Conservation (phyloP, 148 eudicot species). For the Rhododendron griersonianum region DNA sequence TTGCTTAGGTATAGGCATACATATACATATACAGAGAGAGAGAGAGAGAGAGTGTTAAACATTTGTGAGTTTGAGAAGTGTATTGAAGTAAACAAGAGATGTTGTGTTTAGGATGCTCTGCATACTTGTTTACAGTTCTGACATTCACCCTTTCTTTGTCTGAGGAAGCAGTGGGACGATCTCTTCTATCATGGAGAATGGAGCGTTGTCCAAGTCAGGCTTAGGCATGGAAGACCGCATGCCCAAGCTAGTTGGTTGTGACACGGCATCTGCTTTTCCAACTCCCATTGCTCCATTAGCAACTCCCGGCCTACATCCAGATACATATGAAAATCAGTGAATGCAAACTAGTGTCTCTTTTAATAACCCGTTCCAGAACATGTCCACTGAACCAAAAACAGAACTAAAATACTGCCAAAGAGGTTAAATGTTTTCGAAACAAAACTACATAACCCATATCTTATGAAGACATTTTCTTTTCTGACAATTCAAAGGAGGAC, state of each 20-base stretch:
- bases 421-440: neutral
- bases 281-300: conserved; percentile 43
- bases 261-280: conserved; percentile 44
- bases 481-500: neutral
- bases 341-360: neutral
- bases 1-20: neutral
- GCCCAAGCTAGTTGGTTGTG: conserved; percentile 38
- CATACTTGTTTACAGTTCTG: conserved; percentile 55
- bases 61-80: neutral
- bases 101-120: conserved; percentile 7
- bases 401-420: neutral
- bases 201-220: conserved; percentile 48
- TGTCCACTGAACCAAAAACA: neutral
- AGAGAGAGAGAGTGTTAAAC: neutral
- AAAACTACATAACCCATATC: neutral
- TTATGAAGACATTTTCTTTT: neutral
- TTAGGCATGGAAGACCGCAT: conserved; percentile 44
- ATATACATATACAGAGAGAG: neutral
- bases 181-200: conserved; percentile 43
- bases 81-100: neutral
- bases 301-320: conserved; percentile 42
- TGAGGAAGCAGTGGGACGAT: conserved; percentile 27
- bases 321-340: conserved; percentile 6
- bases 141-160: conserved; percentile 56
- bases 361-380: neutral